These are phyloP conservation scores for Sclerotinia glacialis DNA, from an alignment of 2,329 filamentous ascomycete genomes.

Conservation along the genomic window DNA sequence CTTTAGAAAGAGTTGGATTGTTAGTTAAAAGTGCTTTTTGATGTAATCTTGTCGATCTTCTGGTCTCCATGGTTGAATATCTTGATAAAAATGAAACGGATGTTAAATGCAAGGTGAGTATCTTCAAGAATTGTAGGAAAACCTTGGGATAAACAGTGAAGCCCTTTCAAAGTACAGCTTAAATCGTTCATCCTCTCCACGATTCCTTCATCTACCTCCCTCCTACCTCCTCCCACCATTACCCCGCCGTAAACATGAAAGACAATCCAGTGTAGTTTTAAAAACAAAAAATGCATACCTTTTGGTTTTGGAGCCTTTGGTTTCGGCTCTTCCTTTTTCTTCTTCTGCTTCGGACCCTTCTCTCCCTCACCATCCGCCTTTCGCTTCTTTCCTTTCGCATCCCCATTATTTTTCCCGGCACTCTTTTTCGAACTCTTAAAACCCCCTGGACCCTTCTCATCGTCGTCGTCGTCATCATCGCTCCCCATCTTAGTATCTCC, in stretches of 20 bases:
- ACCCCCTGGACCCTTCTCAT: slow-evolving; percentile 40
- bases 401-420: slow-evolving; percentile 59
- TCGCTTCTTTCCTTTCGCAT: slow-evolving; percentile 68
- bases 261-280: not conserved
- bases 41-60: not conserved
- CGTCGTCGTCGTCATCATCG: slow-evolving; percentile 43
- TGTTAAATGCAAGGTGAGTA: not conserved
- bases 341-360: slow-evolving; percentile 83
- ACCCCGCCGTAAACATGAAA: not conserved
- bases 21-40: slow-evolving; percentile 20
- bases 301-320: slow-evolving; percentile 81
- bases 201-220: not conserved
- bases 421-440: slow-evolving; percentile 57
- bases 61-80: not conserved
- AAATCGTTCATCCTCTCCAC: not conserved
- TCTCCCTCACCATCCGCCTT: slow-evolving; percentile 75
- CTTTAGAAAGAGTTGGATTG: slow-evolving; percentile 38
- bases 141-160: not conserved
- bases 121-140: not conserved
- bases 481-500: slow-evolving; percentile 41
- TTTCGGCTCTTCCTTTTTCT: slow-evolving; percentile 92
- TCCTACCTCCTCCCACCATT: not conserved
- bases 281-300: slow-evolving; percentile 47
- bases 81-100: not conserved
- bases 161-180: not conserved